phyloP scores from a whole-genome alignment of 805 yeast genomes.

The Wickerhamiella kurtzmanii region DNA sequence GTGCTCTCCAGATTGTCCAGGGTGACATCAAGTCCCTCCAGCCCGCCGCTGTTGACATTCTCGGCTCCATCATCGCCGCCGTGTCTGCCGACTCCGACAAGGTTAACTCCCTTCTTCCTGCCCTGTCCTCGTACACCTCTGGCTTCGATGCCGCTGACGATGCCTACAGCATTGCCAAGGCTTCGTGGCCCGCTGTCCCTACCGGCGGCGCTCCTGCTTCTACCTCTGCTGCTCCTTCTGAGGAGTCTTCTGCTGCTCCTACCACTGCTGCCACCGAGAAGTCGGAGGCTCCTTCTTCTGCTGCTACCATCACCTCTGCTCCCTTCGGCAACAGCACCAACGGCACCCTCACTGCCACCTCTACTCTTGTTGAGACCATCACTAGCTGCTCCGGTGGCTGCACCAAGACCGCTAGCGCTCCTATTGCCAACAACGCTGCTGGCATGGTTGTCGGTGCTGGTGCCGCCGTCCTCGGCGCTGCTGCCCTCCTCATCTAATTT shows the following conservation, averaged over 20 bases:
- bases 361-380: background rate
- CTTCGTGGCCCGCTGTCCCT: background rate
- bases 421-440: background rate
- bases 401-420: background rate
- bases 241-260: background rate
- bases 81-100: slow-evolving; percentile 5
- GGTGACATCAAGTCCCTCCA: slow-evolving; percentile 12
- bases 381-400: background rate
- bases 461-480: background rate
- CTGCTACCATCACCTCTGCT: background rate
- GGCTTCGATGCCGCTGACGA: slow-evolving; percentile 5
- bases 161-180: slow-evolving; percentile 4
- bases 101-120: slow-evolving; percentile 2
- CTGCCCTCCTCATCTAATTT: background rate
- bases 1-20: slow-evolving; percentile 15
- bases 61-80: slow-evolving; percentile 10
- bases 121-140: slow-evolving; percentile 1
- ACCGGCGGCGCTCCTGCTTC: background rate
- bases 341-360: background rate
- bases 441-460: background rate
- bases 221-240: background rate
- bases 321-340: background rate
- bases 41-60: slow-evolving; percentile 14
- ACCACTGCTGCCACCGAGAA: background rate
- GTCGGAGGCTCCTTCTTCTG: background rate